Evolutionary conservation across 345 rosid genomes (phyloP).

Genomic region (Acer saccharum): DNA sequence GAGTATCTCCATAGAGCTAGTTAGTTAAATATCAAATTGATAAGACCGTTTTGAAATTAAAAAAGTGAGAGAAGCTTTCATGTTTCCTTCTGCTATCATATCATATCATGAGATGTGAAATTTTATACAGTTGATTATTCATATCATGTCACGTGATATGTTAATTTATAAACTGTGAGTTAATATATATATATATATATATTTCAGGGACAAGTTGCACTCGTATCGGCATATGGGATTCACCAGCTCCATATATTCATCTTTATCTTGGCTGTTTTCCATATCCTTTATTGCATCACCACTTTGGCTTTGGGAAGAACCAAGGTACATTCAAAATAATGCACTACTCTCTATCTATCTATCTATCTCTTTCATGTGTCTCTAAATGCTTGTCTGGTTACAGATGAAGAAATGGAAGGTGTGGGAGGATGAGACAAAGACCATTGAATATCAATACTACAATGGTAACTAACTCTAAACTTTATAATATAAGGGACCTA

Average conservation of each 20-base stretch:
- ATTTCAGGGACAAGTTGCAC: slow-evolving; percentile 71
- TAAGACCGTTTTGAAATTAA: too few relatives aligned
- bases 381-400: slow-evolving; percentile 14
- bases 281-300: slow-evolving; percentile 62
- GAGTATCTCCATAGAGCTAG: too few relatives aligned
- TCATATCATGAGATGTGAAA: too few relatives aligned
- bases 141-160: too few relatives aligned
- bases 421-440: slow-evolving; percentile 88
- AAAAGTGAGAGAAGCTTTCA: too few relatives aligned
- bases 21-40: too few relatives aligned
- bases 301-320: slow-evolving; percentile 68
- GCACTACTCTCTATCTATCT: too few relatives aligned
- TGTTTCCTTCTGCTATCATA: too few relatives aligned
- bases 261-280: slow-evolving; percentile 69
- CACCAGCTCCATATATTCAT: slow-evolving; percentile 84
- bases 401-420: slow-evolving; percentile 92
- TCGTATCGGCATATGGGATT: slow-evolving; percentile 76
- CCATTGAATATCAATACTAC: slow-evolving; percentile 72
- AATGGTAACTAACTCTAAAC: slow-evolving; percentile 50
- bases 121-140: too few relatives aligned
- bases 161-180: too few relatives aligned
- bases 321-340: slow-evolving; percentile 43
- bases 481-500: not conserved
- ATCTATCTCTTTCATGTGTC: not conserved
- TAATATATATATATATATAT: not conserved